phyloP scores from a whole-genome alignment of 192 early-diverging fungal species.

The Backusella mclennaniae region DNA sequence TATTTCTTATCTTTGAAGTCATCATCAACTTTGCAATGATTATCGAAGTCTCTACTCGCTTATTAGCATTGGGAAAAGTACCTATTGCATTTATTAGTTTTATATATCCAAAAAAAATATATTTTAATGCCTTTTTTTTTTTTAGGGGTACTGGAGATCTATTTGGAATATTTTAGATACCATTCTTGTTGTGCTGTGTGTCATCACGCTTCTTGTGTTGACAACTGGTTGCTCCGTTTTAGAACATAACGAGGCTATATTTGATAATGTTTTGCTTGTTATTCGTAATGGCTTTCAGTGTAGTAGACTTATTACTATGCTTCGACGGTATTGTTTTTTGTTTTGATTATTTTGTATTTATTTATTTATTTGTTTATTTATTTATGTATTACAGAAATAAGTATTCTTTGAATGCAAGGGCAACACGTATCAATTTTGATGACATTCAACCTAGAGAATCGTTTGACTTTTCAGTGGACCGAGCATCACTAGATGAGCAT shows the following conservation, averaged over 20 bases:
- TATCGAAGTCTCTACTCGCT: slow-evolving; percentile 62
- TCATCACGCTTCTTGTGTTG: slow-evolving; percentile 64
- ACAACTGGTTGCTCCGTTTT: slow-evolving; percentile 62
- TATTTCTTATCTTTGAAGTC: slow-evolving; percentile 69
- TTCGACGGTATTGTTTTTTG: slow-evolving; percentile 50
- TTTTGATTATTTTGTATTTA: neutral
- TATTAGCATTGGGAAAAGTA: slow-evolving; percentile 62
- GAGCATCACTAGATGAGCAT: neutral
- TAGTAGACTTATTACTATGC: slow-evolving; percentile 60
- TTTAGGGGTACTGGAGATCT: slow-evolving; percentile 57
- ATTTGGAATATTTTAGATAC: slow-evolving; percentile 75
- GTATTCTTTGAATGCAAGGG: slow-evolving; percentile 23
- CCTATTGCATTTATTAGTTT: neutral
- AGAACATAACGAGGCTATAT: slow-evolving; percentile 62
- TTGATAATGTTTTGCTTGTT: slow-evolving; percentile 68
- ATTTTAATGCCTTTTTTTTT: neutral
- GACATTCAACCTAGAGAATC: slow-evolving; percentile 15
- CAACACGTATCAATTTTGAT: slow-evolving; percentile 32
- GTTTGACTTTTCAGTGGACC: slow-evolving; percentile 17
- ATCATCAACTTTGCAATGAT: slow-evolving; percentile 76
- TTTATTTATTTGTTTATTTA: neutral
- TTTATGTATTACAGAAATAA: slow-evolving; percentile 17
- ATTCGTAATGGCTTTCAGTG: slow-evolving; percentile 71
- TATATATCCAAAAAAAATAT: neutral
- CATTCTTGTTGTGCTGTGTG: slow-evolving; percentile 64